Evolutionary conservation across 768 basidiomycete genomes (phyloP).

Genomic region (Chalciporus pseudorubinellus): DNA sequence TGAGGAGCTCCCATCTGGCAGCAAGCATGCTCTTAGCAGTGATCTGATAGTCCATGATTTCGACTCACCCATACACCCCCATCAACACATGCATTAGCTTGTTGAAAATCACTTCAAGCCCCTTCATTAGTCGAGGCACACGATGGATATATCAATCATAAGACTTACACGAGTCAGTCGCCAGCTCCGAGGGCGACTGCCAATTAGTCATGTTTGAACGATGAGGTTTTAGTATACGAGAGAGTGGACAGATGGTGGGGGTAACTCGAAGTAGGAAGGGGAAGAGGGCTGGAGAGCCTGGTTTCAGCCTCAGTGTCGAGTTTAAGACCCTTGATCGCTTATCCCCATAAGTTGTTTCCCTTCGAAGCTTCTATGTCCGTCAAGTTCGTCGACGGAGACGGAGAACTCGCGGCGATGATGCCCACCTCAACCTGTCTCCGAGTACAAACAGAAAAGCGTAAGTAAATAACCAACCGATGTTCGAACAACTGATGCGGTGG

Average conservation of each 20-base stretch:
- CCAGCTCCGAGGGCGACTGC: slow-evolving; percentile 38
- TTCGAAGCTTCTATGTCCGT: slow-evolving; percentile 15
- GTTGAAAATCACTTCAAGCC: slow-evolving; percentile 35
- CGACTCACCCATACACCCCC: slow-evolving; percentile 43
- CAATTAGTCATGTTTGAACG: slow-evolving; percentile 38
- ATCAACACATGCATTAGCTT: slow-evolving; percentile 43
- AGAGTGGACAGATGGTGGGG: neutral
- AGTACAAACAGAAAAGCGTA: slow-evolving; percentile 10
- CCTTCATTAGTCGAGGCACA: neutral
- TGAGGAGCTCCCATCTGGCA: slow-evolving; percentile 43
- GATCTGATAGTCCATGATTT: neutral
- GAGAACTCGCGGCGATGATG: slow-evolving; percentile 14
- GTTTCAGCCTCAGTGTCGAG: neutral
- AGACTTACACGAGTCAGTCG: slow-evolving; percentile 35
- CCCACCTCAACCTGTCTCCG: neutral
- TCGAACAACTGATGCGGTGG: slow-evolving; percentile 1
- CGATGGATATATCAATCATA: neutral
- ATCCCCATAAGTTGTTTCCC: slow-evolving; percentile 2
- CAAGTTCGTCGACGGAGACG: slow-evolving; percentile 2
- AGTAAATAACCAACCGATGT: slow-evolving; percentile 7
- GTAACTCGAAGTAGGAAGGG: neutral
- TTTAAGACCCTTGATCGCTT: slow-evolving; percentile 13
- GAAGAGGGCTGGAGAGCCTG: neutral
- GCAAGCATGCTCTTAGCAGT: neutral
- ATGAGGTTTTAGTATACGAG: neutral